phyloP scores from a whole-genome alignment of 78 protist genomes.

The Speleostelium caveatum region DNA sequence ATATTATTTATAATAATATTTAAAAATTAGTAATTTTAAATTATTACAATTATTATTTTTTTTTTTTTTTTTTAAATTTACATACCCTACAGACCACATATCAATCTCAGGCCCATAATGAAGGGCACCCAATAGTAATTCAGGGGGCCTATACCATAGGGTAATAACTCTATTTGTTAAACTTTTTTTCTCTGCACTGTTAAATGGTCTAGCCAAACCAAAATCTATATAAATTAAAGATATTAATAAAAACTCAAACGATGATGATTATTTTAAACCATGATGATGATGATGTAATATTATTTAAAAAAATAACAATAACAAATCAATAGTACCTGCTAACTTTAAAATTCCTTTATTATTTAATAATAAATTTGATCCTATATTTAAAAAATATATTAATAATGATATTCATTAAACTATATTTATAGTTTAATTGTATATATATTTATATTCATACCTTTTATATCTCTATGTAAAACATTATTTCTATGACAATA shows the following conservation, averaged over 20 bases:
- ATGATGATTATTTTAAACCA: too few relatives aligned
- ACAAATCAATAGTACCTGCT: conserved; percentile 80
- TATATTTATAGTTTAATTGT: too few relatives aligned
- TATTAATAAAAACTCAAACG: too few relatives aligned
- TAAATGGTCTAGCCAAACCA: conserved; percentile 90
- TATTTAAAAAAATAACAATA: background rate
- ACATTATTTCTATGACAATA: conserved; percentile 87
- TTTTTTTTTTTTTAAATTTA: conserved; percentile 4
- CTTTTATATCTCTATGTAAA: conserved; percentile 92
- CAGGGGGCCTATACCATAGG: conserved; percentile 97
- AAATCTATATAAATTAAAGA: conserved; percentile 66
- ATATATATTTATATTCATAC: too few relatives aligned
- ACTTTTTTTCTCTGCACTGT: conserved; percentile 23
- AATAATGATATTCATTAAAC: background rate
- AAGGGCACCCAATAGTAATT: conserved; percentile 88
- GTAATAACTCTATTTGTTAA: conserved; percentile 89
- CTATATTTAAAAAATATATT: background rate
- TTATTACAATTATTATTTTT: background rate
- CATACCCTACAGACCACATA: conserved; percentile 94
- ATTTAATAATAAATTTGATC: conserved; percentile 75
- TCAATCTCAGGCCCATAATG: conserved; percentile 87
- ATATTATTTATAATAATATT: background rate
- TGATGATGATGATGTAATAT: background rate
- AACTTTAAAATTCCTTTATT: conserved; percentile 86
- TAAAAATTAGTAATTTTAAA: background rate